Percentiles rank a stretch among this genome's conserved stretches.
Evolutionary conservation across 2,329 filamentous ascomycete genomes (phyloP).

Genomic region (Orbilia blumenaviensis): DNA sequence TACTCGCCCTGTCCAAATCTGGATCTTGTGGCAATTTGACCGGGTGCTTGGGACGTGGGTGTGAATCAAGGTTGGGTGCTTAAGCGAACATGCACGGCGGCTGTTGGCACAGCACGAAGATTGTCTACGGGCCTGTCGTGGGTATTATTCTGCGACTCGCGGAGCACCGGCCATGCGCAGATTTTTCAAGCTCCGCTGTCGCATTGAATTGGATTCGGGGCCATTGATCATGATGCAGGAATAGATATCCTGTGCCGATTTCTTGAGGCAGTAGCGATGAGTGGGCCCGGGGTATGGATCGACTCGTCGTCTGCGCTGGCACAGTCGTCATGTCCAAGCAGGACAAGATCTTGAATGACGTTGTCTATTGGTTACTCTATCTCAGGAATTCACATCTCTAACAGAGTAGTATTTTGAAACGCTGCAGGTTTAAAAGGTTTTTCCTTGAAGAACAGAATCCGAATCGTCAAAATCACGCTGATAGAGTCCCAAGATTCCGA

Average conservation of each 20-base stretch:
- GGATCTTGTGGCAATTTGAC: not conserved
- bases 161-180: not conserved
- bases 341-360: not conserved
- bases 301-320: not conserved
- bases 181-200: not conserved
- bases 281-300: constrained; percentile 3
- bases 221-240: constrained; percentile 6
- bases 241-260: not conserved
- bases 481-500: constrained; percentile 5
- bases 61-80: not conserved
- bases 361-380: not conserved
- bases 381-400: not conserved
- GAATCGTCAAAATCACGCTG: not conserved
- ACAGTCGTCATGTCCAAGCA: not conserved
- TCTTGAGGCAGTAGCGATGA: not conserved
- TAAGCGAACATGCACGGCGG: constrained; percentile 51
- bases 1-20: constrained; percentile 31
- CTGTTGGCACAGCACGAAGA: constrained; percentile 42
- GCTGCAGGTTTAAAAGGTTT: constrained; percentile 1
- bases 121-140: constrained; percentile 36
- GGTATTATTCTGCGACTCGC: constrained; percentile 25
- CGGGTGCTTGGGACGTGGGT: not conserved
- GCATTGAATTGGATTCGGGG: not conserved
- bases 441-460: not conserved
- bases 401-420: constrained; percentile 2